phyloP scores from a whole-genome alignment of 495 filamentous ascomycete genomes.

The Aspergillus taichungensis region DNA sequence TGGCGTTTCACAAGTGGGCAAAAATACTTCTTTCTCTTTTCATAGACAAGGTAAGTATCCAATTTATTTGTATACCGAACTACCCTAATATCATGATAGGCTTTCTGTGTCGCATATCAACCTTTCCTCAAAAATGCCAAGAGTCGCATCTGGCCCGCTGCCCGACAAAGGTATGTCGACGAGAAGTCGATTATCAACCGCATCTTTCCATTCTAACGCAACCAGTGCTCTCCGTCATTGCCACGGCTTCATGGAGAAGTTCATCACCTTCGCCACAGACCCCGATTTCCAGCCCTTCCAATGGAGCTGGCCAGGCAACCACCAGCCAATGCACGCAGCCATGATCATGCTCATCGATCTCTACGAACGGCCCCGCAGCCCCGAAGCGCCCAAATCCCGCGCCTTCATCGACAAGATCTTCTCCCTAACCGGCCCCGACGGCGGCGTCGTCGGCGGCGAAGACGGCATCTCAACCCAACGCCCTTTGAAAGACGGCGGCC shows the following conservation, averaged over 20 bases:
- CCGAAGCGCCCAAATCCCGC: conserved; percentile 39
- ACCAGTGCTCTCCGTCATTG: conserved; percentile 44
- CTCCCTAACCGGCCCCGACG: conserved; percentile 43
- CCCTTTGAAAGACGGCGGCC: conserved; percentile 43
- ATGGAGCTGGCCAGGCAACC: conserved; percentile 52
- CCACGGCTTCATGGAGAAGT: conserved; percentile 48
- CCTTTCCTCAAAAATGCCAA: conserved; percentile 49
- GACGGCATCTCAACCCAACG: conserved; percentile 39
- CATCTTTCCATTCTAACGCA: not conserved
- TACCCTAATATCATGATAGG: conserved; percentile 14
- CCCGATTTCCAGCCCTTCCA: conserved; percentile 47
- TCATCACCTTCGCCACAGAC: conserved; percentile 43
- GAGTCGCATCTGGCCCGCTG: conserved; percentile 44
- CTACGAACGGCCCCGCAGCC: conserved; percentile 41
- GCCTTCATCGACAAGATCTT: conserved; percentile 46
- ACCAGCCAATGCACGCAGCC: conserved; percentile 48
- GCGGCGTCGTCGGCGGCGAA: conserved; percentile 42
- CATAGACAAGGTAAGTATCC: conserved; percentile 32
- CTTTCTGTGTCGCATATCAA: conserved; percentile 47
- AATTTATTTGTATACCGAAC: not conserved
- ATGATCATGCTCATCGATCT: conserved; percentile 52
- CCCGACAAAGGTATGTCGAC: conserved; percentile 37
- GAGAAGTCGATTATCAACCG: not conserved
- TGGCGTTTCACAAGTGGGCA: conserved; percentile 41
- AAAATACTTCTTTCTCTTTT: conserved; percentile 36